These are phyloP conservation scores for Solidago caesia DNA, from an alignment of 129 eudicot species.

Conservation along the genomic window DNA sequence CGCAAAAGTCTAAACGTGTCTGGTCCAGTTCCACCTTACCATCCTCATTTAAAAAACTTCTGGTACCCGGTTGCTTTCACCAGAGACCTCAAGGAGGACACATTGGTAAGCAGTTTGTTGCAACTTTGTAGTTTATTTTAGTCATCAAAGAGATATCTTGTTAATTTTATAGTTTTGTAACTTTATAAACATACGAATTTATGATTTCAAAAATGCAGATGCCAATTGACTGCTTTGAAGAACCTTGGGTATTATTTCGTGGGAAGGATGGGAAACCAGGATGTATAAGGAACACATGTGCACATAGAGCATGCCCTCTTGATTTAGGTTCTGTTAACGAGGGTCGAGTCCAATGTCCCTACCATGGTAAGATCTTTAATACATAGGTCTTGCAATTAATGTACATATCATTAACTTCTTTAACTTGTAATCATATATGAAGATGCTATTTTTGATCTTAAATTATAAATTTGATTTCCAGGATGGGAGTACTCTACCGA, in stretches of 20 bases:
- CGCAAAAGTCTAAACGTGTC: constrained; percentile 71
- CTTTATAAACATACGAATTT: neutral
- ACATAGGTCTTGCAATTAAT: neutral
- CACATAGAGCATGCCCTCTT: constrained; percentile 96
- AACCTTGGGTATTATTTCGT: constrained; percentile 91
- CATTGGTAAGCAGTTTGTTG: constrained; percentile 22
- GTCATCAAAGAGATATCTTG: too few species aligned
- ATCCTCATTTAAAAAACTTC: constrained; percentile 65
- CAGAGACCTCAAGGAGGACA: constrained; percentile 78
- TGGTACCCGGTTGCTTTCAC: constrained; percentile 99
- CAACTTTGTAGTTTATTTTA: neutral
- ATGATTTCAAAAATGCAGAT: constrained; percentile 31
- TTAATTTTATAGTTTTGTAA: too few species aligned
- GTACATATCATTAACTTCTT: neutral
- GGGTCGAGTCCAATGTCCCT: constrained; percentile 93
- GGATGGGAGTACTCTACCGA: constrained; percentile 95
- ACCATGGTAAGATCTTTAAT: constrained; percentile 58
- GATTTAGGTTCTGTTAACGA: constrained; percentile 78
- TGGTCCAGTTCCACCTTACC: constrained; percentile 85
- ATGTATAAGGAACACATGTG: constrained; percentile 87
- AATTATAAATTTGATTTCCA: constrained; percentile 11
- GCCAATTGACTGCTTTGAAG: constrained; percentile 83
- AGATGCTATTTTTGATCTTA: neutral
- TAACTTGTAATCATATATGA: neutral
- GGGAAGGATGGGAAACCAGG: constrained; percentile 92